phyloP scores from a whole-genome alignment of 257 asterid species.

The Nicotiana tomentosiformis region DNA sequence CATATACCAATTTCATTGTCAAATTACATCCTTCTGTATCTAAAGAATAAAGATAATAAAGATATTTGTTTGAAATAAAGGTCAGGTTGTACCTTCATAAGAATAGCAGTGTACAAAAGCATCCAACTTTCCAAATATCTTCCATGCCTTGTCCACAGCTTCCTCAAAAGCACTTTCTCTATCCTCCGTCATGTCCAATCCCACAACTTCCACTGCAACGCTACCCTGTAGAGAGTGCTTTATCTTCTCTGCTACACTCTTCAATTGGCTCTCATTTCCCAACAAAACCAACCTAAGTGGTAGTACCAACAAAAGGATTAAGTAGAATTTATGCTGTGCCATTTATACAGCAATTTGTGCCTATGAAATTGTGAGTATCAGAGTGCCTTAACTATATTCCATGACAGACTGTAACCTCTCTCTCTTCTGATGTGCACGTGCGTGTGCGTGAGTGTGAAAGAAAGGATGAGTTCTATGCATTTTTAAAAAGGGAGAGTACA shows the following conservation, averaged over 20 bases:
- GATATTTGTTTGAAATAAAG: background rate
- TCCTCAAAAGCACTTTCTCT: constrained; percentile 43
- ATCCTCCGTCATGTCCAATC: constrained; percentile 69
- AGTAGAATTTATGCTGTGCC: background rate
- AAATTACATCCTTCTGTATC: background rate
- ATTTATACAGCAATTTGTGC: background rate
- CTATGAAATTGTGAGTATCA: background rate
- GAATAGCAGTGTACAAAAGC: constrained; percentile 76
- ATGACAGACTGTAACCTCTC: background rate
- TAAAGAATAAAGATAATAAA: background rate
- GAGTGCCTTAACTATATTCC: background rate
- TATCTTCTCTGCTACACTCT: constrained; percentile 47
- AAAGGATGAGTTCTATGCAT: background rate
- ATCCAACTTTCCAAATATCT: constrained; percentile 53
- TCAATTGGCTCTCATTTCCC: constrained; percentile 67
- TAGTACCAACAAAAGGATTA: background rate
- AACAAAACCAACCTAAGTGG: constrained; percentile 55
- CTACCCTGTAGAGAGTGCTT: constrained; percentile 38
- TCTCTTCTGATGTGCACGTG: background rate
- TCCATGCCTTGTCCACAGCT: constrained; percentile 63
- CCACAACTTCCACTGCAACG: constrained; percentile 49
- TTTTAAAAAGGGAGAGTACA: background rate
- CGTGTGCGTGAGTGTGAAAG: background rate
- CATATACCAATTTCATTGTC: background rate
- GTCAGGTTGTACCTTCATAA: constrained; percentile 55